Base-by-base conservation (phyloP, 2,329 filamentous ascomycete genomes). In the Botrytis elliptica region DNA sequence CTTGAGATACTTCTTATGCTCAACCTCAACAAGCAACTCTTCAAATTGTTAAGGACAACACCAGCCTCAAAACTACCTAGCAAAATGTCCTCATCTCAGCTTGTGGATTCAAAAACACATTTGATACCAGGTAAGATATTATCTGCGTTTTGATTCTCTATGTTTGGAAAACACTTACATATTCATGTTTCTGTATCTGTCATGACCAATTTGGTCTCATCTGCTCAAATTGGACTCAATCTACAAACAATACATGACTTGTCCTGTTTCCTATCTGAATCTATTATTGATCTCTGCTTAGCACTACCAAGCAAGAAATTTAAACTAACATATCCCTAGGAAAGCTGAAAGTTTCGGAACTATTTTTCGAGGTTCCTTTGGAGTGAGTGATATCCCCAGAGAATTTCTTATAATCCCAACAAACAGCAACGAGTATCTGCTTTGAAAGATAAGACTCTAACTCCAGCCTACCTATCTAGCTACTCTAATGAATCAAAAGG, bases 291-390 rank as follows among this genome's bases (percentile, higher is more conserved):
- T n/a, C 14, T 46, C n/a, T 20, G 2, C n/a, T 33, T 8, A 10
- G 22, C 18, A 33, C 4, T 14, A n/a, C 29, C 2, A 42, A 14
- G 4, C 29, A 46, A 46, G 55, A 25, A 36, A 20, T 57, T 16
- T 20, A 20, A 29, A 42, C 67, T 77, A 40, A 77, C 33, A 25
- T 3, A 20, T 4, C 3, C 38, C 40, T 71, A 94, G 93, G 93
- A 63, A 93, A 91, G 79, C 86, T 97, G 40, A 87, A 89, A 73
- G 88, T 97, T 75, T 92, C 92, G 3, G 94, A 97, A 81, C 87
- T 95, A 79, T 92, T 94, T 85, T 97, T 97, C 83, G 88, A 93
- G 77, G 94, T 97, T 18, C 94, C 95, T 5, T 87, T 93, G 75
- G 92, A 97, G 84, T 92, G 97, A 82, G 83, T 67, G 91, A 91